A percentile compares a stretch with the other conserved stretches of the same genome.
Conservation (phyloP, 192 early-diverging fungal species). For the Coemansia sp. region DNA sequence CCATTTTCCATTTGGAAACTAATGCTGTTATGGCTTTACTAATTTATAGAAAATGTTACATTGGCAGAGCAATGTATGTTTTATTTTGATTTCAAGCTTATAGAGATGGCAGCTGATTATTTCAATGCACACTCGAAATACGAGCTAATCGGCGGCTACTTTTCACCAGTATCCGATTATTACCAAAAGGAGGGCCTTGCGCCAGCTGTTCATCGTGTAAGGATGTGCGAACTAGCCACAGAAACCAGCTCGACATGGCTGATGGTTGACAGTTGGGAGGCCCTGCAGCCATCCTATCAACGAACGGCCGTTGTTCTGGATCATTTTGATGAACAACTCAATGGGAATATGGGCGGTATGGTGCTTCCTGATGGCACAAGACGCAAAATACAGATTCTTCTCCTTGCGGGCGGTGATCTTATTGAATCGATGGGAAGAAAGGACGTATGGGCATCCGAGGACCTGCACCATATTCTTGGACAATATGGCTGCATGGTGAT, state of each 20-base stretch:
- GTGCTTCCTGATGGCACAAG: conserved; percentile 50
- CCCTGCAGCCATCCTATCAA: conserved; percentile 73
- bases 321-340: conserved; percentile 92
- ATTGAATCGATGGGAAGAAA: conserved; percentile 94
- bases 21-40: neutral
- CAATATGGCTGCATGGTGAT: conserved; percentile 92
- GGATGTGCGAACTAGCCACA: conserved; percentile 90
- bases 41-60: neutral
- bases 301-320: conserved; percentile 88
- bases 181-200: conserved; percentile 94
- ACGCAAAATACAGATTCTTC: conserved; percentile 76
- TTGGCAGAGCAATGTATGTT: too few relatives aligned
- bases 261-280: conserved; percentile 97
- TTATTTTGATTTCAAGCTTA: too few relatives aligned
- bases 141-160: conserved; percentile 94
- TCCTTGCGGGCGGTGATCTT: conserved; percentile 95
- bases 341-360: conserved; percentile 69
- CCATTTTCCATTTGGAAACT: neutral
- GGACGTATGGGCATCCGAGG: conserved; percentile 81
- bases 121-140: conserved; percentile 66
- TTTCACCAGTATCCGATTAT: conserved; percentile 92
- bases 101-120: conserved; percentile 93
- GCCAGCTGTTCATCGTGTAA: conserved; percentile 79
- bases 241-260: conserved; percentile 85
- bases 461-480: conserved; percentile 90